Base-by-base conservation (phyloP, 164 flowering plant species). In the Nymphaea colorata region DNA sequence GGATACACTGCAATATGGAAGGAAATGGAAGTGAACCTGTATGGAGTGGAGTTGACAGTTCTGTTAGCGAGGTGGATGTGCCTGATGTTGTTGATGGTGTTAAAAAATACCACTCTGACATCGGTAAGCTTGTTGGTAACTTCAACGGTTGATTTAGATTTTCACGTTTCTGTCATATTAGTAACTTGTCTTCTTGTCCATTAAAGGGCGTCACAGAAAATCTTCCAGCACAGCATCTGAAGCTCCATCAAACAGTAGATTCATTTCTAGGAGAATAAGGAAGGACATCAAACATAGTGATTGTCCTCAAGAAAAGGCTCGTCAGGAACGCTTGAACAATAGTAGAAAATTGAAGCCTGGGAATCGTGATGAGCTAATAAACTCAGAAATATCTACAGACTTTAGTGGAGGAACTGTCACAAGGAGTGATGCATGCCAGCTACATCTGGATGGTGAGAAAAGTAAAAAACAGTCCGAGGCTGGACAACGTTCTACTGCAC, bases 1-100 rank as follows among this genome's bases (percentile, higher is more conserved):
- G 96, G 96, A 83, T 95, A 76, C 76, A 80, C 84, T 95, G 96
- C 80, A 79, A 84, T 74, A 67, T 89, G 77, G 96, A 90, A 75
- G 96, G 94, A 67, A 95, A 87, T 75, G 80, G 64, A 5, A 74
- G 66, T 64, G 84, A 77, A 64, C 61, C 70, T 5, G 72, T 74
- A 17, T 66, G 64, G 71, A 85, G 85, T 70, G 87, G 84, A 65
- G 68, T 75, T 59, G 70, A 59, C 64, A 84, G 82, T 71, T 84
- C 80, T 70, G 74, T 81, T 53, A 85, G 84, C 69, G 96, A 90
- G 69, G 90, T 87, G 85, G 98, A 91, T 77, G 89, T 82, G 11
- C 69, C 81, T 65, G 92, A 91, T 75, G 70, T 75, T 57, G 61
- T 65, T 68, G 70, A 71, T 55, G 82, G 79, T 42, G 67, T 53